A percentile compares a stretch with the other conserved stretches of the same genome.
Evolutionary conservation across 1,284 basidiomycete genomes (phyloP).

Genomic region (Trichosporon sp.): DNA sequence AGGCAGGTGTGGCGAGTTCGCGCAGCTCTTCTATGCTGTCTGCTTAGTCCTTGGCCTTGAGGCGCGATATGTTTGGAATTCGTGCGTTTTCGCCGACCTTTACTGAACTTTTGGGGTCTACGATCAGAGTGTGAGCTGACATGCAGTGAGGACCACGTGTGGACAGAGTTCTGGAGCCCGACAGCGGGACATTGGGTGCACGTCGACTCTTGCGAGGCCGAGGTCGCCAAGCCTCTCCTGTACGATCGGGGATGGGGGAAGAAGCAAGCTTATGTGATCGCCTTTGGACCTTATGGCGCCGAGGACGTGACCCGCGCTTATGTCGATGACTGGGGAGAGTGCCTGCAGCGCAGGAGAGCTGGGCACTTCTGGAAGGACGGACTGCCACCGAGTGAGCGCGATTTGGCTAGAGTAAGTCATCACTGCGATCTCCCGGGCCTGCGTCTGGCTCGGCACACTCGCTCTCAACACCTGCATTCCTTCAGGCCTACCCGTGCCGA

Average conservation of each 20-base stretch:
- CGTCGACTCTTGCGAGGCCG: conserved; percentile 50
- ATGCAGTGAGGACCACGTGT: conserved; percentile 52
- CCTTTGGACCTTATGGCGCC: conserved; percentile 47
- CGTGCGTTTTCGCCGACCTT: conserved; percentile 11
- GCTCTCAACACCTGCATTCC: no score
- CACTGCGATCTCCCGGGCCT: no score
- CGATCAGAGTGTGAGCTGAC: background rate
- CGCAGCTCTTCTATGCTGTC: conserved; percentile 51
- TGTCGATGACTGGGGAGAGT: conserved; percentile 41
- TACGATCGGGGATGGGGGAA: conserved; percentile 53
- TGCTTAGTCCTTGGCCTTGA: conserved; percentile 47
- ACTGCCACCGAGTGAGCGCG: conserved; percentile 11
- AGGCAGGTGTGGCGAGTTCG: conserved; percentile 52
- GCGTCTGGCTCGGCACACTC: no score
- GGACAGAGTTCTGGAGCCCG: conserved; percentile 49
- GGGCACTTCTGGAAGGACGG: conserved; percentile 16
- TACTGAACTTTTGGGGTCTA: no score
- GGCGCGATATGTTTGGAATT: conserved; percentile 48
- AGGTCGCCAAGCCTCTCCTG: conserved; percentile 46
- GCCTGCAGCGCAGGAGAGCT: conserved; percentile 18
- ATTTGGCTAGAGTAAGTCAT: background rate
- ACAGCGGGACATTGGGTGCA: conserved; percentile 49
- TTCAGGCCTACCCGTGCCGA: background rate
- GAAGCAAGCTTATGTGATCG: conserved; percentile 50
- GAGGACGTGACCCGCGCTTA: conserved; percentile 50